Evolutionary conservation across 768 basidiomycete species (phyloP).

Genomic region (Amanita molliuscula): DNA sequence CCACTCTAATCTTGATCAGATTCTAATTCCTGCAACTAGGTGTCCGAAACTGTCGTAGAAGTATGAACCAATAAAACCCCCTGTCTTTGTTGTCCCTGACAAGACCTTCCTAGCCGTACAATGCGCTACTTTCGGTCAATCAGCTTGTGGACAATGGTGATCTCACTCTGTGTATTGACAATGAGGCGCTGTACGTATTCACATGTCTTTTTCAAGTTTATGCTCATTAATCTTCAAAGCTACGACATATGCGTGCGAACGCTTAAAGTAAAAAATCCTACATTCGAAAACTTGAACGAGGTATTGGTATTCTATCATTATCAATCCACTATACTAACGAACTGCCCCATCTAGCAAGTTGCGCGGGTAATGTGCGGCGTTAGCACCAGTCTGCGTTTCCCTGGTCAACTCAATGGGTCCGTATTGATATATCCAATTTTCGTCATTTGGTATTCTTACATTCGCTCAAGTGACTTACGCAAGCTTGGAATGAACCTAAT

Average conservation of each 20-base stretch:
- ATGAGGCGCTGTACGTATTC: constrained; percentile 64
- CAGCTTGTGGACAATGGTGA: constrained; percentile 88
- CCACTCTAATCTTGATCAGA: not conserved
- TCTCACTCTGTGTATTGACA: constrained; percentile 77
- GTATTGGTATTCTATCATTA: constrained; percentile 24
- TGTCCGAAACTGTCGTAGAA: constrained; percentile 50
- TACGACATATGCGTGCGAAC: constrained; percentile 64
- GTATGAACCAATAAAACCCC: constrained; percentile 44
- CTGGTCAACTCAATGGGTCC: constrained; percentile 87
- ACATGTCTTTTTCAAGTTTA: not conserved
- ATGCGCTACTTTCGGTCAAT: constrained; percentile 74
- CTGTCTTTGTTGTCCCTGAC: constrained; percentile 23
- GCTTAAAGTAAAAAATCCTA: constrained; percentile 53
- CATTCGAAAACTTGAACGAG: constrained; percentile 58
- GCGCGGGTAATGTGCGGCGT: constrained; percentile 92
- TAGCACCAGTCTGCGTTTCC: constrained; percentile 85
- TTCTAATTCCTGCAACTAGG: constrained; percentile 16
- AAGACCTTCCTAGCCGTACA: constrained; percentile 69
- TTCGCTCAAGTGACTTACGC: constrained; percentile 55
- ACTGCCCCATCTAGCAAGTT: constrained; percentile 38
- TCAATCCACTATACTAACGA: not conserved
- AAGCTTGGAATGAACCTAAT: constrained; percentile 92
- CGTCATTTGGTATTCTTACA: constrained; percentile 2
- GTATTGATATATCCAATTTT: constrained; percentile 10
- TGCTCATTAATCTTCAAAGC: constrained; percentile 22